Evolutionary conservation across 768 basidiomycete species (phyloP).

Genomic region (Punctularia strigosozonata): DNA sequence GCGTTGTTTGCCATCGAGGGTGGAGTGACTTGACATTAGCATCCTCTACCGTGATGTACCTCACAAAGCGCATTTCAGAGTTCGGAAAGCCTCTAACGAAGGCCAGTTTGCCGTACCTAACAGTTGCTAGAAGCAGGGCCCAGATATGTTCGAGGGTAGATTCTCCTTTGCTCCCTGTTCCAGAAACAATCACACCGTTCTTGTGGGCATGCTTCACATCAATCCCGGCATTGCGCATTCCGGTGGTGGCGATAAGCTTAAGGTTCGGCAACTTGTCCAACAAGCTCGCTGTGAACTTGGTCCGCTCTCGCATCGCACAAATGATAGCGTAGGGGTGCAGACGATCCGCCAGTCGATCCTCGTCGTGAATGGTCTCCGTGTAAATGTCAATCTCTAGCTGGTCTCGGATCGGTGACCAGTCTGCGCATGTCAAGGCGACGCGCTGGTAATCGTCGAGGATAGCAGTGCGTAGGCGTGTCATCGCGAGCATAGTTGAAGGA

Average conservation of each 20-base stretch:
- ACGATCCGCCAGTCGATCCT: constrained; percentile 35
- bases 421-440: constrained; percentile 36
- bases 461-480: constrained; percentile 28
- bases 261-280: constrained; percentile 48
- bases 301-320: constrained; percentile 58
- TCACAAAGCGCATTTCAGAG: too few relatives aligned
- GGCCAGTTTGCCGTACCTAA: too few relatives aligned
- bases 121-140: constrained; percentile 44
- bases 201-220: constrained; percentile 32
- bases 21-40: constrained; percentile 31
- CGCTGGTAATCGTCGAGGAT: constrained; percentile 55
- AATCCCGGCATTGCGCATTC: constrained; percentile 34
- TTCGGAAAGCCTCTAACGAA: too few relatives aligned
- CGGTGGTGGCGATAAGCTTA: constrained; percentile 50
- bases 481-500: constrained; percentile 1
- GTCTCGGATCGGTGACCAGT: constrained; percentile 37
- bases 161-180: constrained; percentile 30
- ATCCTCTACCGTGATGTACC: constrained; percentile 39
- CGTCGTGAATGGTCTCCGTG: constrained; percentile 38
- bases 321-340: constrained; percentile 43
- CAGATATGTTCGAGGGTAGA: constrained; percentile 56
- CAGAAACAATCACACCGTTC: constrained; percentile 40
- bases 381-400: constrained; percentile 32
- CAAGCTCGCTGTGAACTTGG: constrained; percentile 36
- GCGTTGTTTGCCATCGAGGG: constrained; percentile 39